These are phyloP conservation scores for Curvularia verruculosa DNA, from an alignment of 2,329 filamentous ascomycete genomes.

Conservation along the genomic window DNA sequence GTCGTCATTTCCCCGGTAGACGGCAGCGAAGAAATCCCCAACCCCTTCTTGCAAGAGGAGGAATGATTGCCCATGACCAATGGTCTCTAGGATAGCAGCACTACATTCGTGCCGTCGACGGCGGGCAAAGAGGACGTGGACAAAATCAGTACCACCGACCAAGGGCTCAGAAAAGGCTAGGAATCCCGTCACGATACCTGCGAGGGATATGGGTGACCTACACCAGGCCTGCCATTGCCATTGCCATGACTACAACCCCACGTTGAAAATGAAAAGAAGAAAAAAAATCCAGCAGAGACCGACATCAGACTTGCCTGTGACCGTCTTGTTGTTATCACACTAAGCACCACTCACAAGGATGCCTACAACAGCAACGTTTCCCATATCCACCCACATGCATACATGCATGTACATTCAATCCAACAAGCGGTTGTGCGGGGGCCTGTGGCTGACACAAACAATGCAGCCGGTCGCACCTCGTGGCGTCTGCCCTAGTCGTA, in stretches of 20 bases:
- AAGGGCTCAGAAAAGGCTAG: conserved; percentile 1
- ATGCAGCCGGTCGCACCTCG: neutral
- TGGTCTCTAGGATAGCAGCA: neutral
- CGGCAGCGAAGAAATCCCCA: conserved; percentile 93
- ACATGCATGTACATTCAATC: neutral
- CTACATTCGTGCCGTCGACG: neutral
- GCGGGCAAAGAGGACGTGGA: neutral
- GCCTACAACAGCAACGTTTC: neutral
- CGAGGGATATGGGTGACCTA: conserved; percentile 3
- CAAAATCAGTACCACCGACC: neutral
- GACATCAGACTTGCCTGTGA: neutral
- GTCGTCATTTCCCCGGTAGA: conserved; percentile 92
- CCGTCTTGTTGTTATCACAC: neutral
- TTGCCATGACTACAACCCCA: neutral
- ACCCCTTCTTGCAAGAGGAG: conserved; percentile 82
- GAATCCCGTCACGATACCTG: conserved; percentile 9
- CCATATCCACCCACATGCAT: neutral
- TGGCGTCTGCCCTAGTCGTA: neutral
- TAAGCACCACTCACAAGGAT: neutral
- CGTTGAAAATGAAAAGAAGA: neutral
- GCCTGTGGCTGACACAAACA: neutral
- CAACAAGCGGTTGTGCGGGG: neutral
- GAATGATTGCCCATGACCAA: conserved; percentile 24
- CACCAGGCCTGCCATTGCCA: conserved; percentile 1
- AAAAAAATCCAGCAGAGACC: neutral